Conservation (phyloP, 805 yeast species). For the Starmerella floricola region DNA sequence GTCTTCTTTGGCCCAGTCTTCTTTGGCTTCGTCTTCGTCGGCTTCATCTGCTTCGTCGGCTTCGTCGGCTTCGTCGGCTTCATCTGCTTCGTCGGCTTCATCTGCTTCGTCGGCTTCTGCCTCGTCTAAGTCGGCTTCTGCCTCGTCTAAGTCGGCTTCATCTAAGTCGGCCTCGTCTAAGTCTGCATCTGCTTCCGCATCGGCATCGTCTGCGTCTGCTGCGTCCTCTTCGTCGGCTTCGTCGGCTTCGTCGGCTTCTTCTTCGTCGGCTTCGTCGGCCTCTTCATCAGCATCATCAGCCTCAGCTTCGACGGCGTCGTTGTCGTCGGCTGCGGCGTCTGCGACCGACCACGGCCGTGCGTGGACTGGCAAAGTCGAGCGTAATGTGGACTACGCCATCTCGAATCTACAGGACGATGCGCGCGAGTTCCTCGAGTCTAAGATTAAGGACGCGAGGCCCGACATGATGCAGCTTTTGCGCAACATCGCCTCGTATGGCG, state of each 20-base stretch:
- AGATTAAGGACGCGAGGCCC: constrained; percentile 19
- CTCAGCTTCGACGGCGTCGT: background rate
- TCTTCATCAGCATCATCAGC: background rate
- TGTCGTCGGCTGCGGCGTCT: background rate
- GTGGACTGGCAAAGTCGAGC: constrained; percentile 19
- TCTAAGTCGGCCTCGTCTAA: background rate
- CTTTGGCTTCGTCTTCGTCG: too few species aligned
- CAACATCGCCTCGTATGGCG: constrained; percentile 17
- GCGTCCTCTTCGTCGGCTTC: background rate
- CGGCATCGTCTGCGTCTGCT: background rate
- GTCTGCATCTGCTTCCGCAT: background rate
- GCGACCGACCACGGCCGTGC: background rate
- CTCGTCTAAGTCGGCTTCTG: background rate
- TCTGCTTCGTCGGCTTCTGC: background rate
- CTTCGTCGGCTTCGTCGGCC: constrained; percentile 5
- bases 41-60: background rate
- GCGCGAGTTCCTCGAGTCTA: constrained; percentile 1
- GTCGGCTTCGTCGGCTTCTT: constrained; percentile 1
- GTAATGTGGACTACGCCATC: constrained; percentile 20
- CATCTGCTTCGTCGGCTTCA: background rate
- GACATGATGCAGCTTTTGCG: constrained; percentile 22
- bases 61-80: background rate
- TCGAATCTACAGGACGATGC: constrained; percentile 19
- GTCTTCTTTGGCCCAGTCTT: background rate
- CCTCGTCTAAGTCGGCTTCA: background rate